phyloP scores from a whole-genome alignment of 139 green algal species.

The Asterochloris sp. region DNA sequence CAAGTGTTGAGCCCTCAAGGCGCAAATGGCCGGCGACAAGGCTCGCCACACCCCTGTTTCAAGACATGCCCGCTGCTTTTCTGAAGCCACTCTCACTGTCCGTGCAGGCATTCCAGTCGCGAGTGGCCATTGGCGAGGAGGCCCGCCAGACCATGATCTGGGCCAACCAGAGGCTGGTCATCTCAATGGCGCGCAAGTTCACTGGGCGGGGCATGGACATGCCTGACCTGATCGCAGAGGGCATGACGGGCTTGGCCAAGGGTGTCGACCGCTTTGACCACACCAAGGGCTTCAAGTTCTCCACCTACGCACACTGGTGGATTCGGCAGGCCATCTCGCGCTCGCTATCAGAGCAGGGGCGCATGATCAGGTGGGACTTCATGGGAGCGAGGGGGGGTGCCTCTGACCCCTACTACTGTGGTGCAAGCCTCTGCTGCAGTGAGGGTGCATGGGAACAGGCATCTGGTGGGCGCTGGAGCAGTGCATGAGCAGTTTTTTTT shows the following conservation, averaged over 20 bases:
- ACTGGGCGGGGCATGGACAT: constrained; percentile 54
- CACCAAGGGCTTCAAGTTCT: constrained; percentile 74
- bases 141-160: constrained; percentile 84
- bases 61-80: too few relatives aligned
- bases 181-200: constrained; percentile 87
- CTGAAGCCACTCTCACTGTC: too few relatives aligned
- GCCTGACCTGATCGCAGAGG: constrained; percentile 60
- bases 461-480: background rate
- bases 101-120: too few relatives aligned
- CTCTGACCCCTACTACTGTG: background rate
- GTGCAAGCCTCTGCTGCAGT: too few relatives aligned
- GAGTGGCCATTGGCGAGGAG: constrained; percentile 29
- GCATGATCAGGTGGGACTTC: constrained; percentile 45
- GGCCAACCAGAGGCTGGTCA: constrained; percentile 92
- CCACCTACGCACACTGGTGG: constrained; percentile 87
- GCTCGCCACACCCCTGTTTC: too few relatives aligned
- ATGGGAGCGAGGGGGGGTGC: background rate
- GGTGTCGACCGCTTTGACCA: constrained; percentile 75
- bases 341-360: constrained; percentile 63
- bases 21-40: too few relatives aligned
- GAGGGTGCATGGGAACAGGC: too few relatives aligned
- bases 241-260: constrained; percentile 47
- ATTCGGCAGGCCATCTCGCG: constrained; percentile 76
- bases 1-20: too few relatives aligned
- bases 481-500: background rate